Evolutionary conservation across 1,139 yeast genomes (phyloP).

Genomic region (Hemisphaericaspora xylofermentans): DNA sequence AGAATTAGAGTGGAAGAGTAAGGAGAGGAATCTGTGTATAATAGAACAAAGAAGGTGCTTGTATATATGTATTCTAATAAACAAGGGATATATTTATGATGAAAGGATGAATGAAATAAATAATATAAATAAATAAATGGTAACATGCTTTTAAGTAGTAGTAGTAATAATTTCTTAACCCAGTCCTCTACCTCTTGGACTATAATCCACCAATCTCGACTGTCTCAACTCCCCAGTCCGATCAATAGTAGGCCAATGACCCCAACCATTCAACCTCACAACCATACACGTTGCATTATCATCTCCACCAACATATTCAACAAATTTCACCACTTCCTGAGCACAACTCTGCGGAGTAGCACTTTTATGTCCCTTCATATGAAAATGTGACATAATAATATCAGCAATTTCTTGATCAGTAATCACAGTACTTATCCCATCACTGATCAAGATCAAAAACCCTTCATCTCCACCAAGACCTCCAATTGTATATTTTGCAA

Average conservation of each 20-base stretch:
- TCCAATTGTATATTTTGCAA: conserved; percentile 43
- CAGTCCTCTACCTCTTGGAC: conserved; percentile 33
- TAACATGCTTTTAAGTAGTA: background rate
- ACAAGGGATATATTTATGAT: background rate
- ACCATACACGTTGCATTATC: conserved; percentile 93
- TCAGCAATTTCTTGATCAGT: conserved; percentile 93
- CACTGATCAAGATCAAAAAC: conserved; percentile 74
- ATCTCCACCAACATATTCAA: conserved; percentile 86
- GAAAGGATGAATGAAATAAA: background rate
- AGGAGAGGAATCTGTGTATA: background rate
- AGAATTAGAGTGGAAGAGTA: conserved; percentile 36
- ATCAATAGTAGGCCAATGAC: conserved; percentile 81
- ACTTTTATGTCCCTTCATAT: conserved; percentile 59
- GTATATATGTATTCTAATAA: conserved; percentile 5
- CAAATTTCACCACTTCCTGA: conserved; percentile 77
- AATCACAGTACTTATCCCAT: conserved; percentile 79
- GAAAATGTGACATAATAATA: conserved; percentile 69
- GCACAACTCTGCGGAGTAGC: conserved; percentile 90
- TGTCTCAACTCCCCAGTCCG: conserved; percentile 82
- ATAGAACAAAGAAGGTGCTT: background rate
- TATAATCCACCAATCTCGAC: conserved; percentile 57
- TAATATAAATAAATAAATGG: background rate
- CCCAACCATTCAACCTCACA: conserved; percentile 85
- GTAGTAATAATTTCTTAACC: background rate
- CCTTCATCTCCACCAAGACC: conserved; percentile 78